Evolutionary conservation across 176 grass and related monocot genomes (phyloP).

Genomic region (sorghum (Sorghum bicolor)): Sorghum_bicolor_NCBIv3 NC_012879.2:5940501-5941000

Average conservation of each 20-base stretch:
- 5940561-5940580: conserved; percentile 97
- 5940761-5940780: conserved; percentile 88
- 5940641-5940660: not conserved
- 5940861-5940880: not conserved
- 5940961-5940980: conserved; percentile 73
- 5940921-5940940: conserved; percentile 78
- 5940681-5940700: conserved; percentile 28
- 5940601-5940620: conserved; percentile 95
- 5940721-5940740: conserved; percentile 88
- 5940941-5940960: conserved; percentile 76
- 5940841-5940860: conserved; percentile 21
- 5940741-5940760: conserved; percentile 95
- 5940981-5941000: conserved; percentile 97
- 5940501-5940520: conserved; percentile 3
- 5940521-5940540: conserved; percentile 20
- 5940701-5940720: conserved; percentile 84
- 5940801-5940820: conserved; percentile 90
- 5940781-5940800: conserved; percentile 98
- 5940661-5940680: conserved; percentile 7
- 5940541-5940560: conserved; percentile 57
- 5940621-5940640: conserved; percentile 39
- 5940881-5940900: not conserved
- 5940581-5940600: conserved; percentile 92
- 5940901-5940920: conserved; percentile 38
- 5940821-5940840: conserved; percentile 97